These are phyloP conservation scores for Lactifluus hygrophoroides DNA, from an alignment of 768 basidiomycete species.

Conservation along the genomic window DNA sequence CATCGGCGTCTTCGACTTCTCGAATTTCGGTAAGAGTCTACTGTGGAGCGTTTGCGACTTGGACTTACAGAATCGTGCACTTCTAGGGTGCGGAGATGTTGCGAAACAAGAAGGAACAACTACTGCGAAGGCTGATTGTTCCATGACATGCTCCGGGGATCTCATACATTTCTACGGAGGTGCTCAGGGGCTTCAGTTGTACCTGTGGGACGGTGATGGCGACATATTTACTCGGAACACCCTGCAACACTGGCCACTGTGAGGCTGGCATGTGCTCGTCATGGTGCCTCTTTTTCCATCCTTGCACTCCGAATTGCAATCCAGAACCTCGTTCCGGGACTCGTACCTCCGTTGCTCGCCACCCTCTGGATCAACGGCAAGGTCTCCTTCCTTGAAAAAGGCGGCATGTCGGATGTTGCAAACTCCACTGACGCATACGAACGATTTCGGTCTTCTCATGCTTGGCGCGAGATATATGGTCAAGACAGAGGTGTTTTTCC, in stretches of 20 bases:
- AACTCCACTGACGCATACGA: slow-evolving; percentile 78
- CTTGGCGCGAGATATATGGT: slow-evolving; percentile 76
- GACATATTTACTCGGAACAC: slow-evolving; percentile 57
- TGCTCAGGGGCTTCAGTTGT: slow-evolving; percentile 37
- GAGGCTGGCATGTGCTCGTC: slow-evolving; percentile 46
- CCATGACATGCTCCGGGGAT: slow-evolving; percentile 58
- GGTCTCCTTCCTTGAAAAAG: slow-evolving; percentile 71
- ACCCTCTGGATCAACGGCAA: slow-evolving; percentile 78
- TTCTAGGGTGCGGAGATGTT: slow-evolving; percentile 61
- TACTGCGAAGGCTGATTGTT: slow-evolving; percentile 33
- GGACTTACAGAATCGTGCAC: not conserved
- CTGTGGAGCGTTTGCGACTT: not conserved
- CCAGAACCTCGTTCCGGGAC: slow-evolving; percentile 44
- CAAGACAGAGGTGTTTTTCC: slow-evolving; percentile 72
- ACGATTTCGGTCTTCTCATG: slow-evolving; percentile 42
- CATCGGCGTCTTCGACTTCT: no score
- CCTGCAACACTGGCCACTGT: slow-evolving; percentile 60
- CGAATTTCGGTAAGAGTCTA: no score
- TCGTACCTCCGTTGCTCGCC: slow-evolving; percentile 64
- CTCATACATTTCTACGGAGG: slow-evolving; percentile 62
- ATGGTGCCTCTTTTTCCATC: no score
- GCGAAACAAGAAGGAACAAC: slow-evolving; percentile 36
- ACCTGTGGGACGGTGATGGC: slow-evolving; percentile 28
- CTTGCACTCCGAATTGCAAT: not conserved
- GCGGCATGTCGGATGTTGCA: slow-evolving; percentile 47